A percentile compares a stretch with the other conserved stretches of the same genome.
phyloP scores from a whole-genome alignment of 78 protist genomes.

The Andalucia godoyi region DNA sequence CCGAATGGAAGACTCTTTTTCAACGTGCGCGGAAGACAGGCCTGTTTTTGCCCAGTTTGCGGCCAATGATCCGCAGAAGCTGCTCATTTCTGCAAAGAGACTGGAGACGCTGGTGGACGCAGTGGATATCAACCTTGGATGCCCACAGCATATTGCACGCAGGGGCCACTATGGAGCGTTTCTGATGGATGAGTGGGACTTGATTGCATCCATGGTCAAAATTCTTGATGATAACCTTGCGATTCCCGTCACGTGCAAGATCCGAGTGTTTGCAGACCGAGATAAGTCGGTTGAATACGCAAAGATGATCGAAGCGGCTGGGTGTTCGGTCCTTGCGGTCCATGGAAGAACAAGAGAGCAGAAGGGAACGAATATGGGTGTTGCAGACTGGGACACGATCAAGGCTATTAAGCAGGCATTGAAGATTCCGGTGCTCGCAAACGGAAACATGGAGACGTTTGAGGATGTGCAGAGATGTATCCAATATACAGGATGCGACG shows the following conservation, averaged over 20 bases:
- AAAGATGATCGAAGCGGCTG: constrained; percentile 37
- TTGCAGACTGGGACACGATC: constrained; percentile 46
- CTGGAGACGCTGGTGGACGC: constrained; percentile 14
- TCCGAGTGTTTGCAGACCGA: constrained; percentile 20
- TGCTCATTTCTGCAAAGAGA: constrained; percentile 41
- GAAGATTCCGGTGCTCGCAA: constrained; percentile 56
- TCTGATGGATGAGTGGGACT: constrained; percentile 42
- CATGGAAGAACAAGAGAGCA: constrained; percentile 57
- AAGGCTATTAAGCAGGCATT: background rate
- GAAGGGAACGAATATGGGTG: constrained; percentile 36
- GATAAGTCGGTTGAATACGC: constrained; percentile 39
- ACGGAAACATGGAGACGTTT: constrained; percentile 38
- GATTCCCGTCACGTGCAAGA: constrained; percentile 55
- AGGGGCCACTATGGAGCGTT: constrained; percentile 54
- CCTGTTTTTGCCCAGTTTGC: constrained; percentile 65
- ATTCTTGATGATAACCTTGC: constrained; percentile 1
- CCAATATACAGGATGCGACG: constrained; percentile 39
- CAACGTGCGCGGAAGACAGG: constrained; percentile 44
- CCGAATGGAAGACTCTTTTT: background rate
- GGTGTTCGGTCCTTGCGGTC: constrained; percentile 33
- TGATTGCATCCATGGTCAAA: constrained; percentile 10
- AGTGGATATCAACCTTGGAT: constrained; percentile 63
- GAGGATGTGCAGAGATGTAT: constrained; percentile 29
- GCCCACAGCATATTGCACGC: constrained; percentile 57
- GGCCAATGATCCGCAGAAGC: constrained; percentile 59